Conservation (phyloP, 129 eudicot genomes). For the Arctium lappa region DNA sequence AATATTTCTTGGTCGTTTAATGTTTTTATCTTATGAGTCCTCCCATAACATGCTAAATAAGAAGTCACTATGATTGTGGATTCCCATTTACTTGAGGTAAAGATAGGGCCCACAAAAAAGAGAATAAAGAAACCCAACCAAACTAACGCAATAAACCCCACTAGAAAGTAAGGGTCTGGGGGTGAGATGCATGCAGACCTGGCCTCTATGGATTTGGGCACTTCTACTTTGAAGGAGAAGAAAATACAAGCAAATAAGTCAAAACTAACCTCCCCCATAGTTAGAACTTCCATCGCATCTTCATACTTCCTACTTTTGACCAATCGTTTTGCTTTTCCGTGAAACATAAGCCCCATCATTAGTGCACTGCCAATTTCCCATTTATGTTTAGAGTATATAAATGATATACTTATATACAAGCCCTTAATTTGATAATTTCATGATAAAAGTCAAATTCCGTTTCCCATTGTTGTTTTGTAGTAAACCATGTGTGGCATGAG, state of each 20-base stretch:
- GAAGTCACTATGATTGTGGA: no score
- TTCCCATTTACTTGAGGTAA: no score
- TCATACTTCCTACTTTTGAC: constrained; percentile 45
- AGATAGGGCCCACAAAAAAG: not conserved
- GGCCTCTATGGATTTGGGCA: no score
- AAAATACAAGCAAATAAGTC: not conserved
- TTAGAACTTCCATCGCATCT: constrained; percentile 87
- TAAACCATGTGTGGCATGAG: not conserved
- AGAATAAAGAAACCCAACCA: not conserved
- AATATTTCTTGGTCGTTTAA: not conserved
- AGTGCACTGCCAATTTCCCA: constrained; percentile 61
- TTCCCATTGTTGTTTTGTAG: not conserved
- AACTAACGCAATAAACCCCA: no score
- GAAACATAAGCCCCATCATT: constrained; percentile 98
- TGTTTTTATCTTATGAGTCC: not conserved
- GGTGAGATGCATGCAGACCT: no score
- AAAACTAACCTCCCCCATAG: constrained; percentile 84
- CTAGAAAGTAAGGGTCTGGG: no score
- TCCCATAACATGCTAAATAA: not conserved
- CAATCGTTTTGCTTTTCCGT: constrained; percentile 69
- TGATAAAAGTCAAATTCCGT: not conserved
- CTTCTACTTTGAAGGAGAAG: not conserved
- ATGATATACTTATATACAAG: not conserved
- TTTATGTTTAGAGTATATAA: not conserved
- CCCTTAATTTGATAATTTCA: not conserved